These are phyloP conservation scores for Capronia americana DNA, from an alignment of 2,329 filamentous ascomycete species.

Conservation along the genomic window DNA sequence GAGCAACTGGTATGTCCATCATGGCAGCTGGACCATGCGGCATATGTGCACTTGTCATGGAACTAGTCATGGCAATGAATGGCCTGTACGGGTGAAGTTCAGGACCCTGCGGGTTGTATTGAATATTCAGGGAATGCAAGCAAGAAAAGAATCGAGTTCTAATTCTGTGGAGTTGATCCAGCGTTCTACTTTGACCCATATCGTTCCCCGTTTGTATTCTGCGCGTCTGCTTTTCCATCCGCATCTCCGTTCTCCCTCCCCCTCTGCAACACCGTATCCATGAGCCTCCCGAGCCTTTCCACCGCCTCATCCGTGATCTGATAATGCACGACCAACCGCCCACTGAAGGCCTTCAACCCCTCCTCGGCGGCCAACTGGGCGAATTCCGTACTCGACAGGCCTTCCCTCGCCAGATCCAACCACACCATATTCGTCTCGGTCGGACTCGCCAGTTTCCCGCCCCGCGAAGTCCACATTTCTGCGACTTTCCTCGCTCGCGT, in stretches of 20 bases:
- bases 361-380: conserved; percentile 62
- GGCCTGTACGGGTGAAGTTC: neutral
- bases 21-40: neutral
- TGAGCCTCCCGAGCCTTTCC: conserved; percentile 40
- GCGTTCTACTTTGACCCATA: conserved; percentile 3
- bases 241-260: neutral
- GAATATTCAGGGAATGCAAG: neutral
- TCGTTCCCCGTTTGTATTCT: conserved; percentile 11
- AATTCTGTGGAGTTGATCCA: conserved; percentile 5
- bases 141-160: neutral
- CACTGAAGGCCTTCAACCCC: conserved; percentile 63
- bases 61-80: neutral
- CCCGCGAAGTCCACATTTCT: conserved; percentile 70
- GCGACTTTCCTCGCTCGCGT: conserved; percentile 67
- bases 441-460: conserved; percentile 71
- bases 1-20: neutral
- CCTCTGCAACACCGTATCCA: conserved; percentile 39
- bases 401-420: conserved; percentile 72
- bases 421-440: conserved; percentile 94
- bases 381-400: conserved; percentile 60
- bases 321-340: conserved; percentile 72
- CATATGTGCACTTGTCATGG: neutral
- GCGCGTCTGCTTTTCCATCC: neutral
- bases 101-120: neutral
- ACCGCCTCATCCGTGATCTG: conserved; percentile 56